These are phyloP conservation scores for Candida tetrigidarum DNA, from an alignment of 1,139 yeast species.

Conservation along the genomic window DNA sequence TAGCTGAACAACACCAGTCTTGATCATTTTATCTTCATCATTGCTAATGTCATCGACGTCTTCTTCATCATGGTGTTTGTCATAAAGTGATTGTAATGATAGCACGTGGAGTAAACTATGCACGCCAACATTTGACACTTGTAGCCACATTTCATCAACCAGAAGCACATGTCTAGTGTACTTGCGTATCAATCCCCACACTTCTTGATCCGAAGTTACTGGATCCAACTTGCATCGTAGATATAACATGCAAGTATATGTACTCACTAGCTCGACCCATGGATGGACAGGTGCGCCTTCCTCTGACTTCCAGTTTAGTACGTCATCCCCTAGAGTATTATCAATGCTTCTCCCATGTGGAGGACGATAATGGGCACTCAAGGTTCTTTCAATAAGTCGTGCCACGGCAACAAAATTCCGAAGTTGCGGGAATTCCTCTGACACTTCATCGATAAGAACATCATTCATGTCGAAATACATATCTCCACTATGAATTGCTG, in stretches of 20 bases:
- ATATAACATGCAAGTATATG: constrained; percentile 24
- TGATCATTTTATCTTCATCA: not conserved
- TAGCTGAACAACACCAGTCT: not conserved
- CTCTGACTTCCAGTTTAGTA: constrained; percentile 17
- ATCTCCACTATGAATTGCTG: constrained; percentile 30
- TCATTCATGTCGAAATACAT: constrained; percentile 27
- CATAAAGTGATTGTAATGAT: constrained; percentile 22
- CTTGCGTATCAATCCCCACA: constrained; percentile 7
- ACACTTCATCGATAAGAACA: constrained; percentile 24
- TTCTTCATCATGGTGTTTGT: too few relatives aligned
- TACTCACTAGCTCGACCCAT: constrained; percentile 17
- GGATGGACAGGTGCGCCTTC: constrained; percentile 16
- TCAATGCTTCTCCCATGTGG: constrained; percentile 25
- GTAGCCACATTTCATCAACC: constrained; percentile 12
- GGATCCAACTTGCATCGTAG: constrained; percentile 29
- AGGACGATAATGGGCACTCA: constrained; percentile 26
- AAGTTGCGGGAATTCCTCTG: constrained; percentile 25
- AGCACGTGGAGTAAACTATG: constrained; percentile 30
- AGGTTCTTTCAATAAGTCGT: constrained; percentile 24
- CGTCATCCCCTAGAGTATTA: constrained; percentile 19
- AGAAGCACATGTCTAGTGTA: not conserved
- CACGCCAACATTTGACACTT: constrained; percentile 24
- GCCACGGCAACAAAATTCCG: constrained; percentile 23
- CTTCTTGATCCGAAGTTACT: constrained; percentile 20
- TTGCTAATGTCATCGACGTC: not conserved